Evolutionary conservation across 129 eudicot genomes (phyloP).

Genomic region (Lonicera japonica): DNA sequence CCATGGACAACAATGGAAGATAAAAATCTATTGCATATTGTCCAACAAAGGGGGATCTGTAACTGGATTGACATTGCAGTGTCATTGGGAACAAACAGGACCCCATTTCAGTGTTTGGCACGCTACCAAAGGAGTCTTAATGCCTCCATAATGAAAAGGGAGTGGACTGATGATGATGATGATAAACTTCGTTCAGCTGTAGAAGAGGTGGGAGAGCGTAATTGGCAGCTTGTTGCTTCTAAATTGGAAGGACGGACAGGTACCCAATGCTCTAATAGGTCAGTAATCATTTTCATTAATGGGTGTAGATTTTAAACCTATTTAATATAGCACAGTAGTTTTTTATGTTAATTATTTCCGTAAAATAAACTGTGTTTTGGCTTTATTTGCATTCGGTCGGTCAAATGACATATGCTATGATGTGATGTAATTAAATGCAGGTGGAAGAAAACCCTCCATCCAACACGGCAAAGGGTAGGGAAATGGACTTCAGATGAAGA

Average conservation of each 20-base stretch:
- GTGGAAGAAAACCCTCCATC: slow-evolving; percentile 74
- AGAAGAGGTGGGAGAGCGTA: slow-evolving; percentile 62
- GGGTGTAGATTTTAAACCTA: neutral
- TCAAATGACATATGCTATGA: neutral
- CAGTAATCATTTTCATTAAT: slow-evolving; percentile 23
- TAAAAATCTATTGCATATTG: slow-evolving; percentile 46
- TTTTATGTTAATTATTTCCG: too few species aligned
- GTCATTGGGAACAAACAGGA: slow-evolving; percentile 57
- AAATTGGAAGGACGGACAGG: slow-evolving; percentile 76
- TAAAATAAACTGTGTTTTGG: neutral
- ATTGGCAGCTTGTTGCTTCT: slow-evolving; percentile 88
- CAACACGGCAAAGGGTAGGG: slow-evolving; percentile 65
- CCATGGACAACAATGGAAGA: slow-evolving; percentile 60
- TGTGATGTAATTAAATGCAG: slow-evolving; percentile 27
- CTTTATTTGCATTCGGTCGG: neutral
- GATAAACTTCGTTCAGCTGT: slow-evolving; percentile 71
- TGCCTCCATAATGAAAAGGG: slow-evolving; percentile 71
- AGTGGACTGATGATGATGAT: slow-evolving; percentile 78
- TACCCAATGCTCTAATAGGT: slow-evolving; percentile 95
- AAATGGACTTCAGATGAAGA: slow-evolving; percentile 73
- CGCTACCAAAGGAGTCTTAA: slow-evolving; percentile 94
- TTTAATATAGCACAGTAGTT: neutral
- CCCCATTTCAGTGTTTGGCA: slow-evolving; percentile 79
- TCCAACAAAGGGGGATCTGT: slow-evolving; percentile 48
- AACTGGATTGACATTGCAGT: slow-evolving; percentile 72